These are phyloP conservation scores for Chrysanthemum lavandulifolium DNA, from an alignment of 129 eudicot genomes.

Conservation along the genomic window DNA sequence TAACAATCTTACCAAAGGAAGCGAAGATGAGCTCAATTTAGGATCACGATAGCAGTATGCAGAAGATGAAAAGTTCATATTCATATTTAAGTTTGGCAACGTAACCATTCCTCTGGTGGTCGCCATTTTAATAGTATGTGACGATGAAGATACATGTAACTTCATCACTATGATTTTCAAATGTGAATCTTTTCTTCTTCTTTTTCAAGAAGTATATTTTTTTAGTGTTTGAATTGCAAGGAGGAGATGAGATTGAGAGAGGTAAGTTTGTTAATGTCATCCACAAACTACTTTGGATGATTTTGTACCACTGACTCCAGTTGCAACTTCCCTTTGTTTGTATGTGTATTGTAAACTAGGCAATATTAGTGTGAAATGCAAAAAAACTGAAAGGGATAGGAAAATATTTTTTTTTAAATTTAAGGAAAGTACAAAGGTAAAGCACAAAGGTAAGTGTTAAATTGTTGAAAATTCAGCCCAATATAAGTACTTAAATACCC, in stretches of 20 bases:
- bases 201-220: not conserved
- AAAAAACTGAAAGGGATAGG: not conserved
- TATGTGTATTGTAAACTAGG: not conserved
- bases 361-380: not conserved
- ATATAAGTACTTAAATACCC: too few species aligned
- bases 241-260: constrained; percentile 15
- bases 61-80: constrained; percentile 49
- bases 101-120: constrained; percentile 50
- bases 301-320: constrained; percentile 49
- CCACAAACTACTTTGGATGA: constrained; percentile 54
- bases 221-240: constrained; percentile 17
- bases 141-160: constrained; percentile 23
- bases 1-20: constrained; percentile 35
- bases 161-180: constrained; percentile 25
- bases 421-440: not conserved
- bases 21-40: constrained; percentile 33
- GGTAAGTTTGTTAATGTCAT: constrained; percentile 41
- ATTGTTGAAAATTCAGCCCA: too few species aligned
- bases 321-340: constrained; percentile 26
- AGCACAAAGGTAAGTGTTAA: too few species aligned
- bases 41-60: constrained; percentile 42
- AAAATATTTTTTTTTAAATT: not conserved
- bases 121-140: constrained; percentile 40
- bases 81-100: constrained; percentile 30
- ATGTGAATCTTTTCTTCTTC: constrained; percentile 5